Evolutionary conservation across 2,329 filamentous ascomycete species (phyloP).

Genomic region (Pleurostoma richardsiae): DNA sequence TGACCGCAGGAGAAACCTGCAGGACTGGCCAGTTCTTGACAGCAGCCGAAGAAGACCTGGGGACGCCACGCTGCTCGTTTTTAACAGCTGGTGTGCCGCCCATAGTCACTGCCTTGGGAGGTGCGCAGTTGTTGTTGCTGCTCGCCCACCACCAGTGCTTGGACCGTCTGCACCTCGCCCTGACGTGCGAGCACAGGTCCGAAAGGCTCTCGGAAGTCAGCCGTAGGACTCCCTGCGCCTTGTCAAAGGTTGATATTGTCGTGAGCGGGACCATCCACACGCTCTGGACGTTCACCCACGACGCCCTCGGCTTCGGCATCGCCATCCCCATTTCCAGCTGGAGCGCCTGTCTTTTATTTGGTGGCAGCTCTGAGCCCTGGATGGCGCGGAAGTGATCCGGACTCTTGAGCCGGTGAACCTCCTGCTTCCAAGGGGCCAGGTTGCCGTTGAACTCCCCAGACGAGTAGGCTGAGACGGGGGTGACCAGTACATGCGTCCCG

Average conservation of each 20-base stretch:
- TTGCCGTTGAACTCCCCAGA: constrained; percentile 14
- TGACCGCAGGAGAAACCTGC: too few species aligned
- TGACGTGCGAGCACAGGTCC: too few species aligned
- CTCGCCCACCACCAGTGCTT: too few species aligned
- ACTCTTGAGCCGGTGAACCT: constrained; percentile 13
- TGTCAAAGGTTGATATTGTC: constrained; percentile 12
- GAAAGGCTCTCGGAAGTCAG: constrained; percentile 1
- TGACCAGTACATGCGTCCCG: constrained; percentile 14
- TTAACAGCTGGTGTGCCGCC: too few species aligned
- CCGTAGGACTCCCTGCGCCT: constrained; percentile 4
- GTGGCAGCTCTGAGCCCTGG: constrained; percentile 15
- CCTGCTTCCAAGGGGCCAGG: constrained; percentile 23
- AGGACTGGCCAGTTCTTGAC: too few species aligned
- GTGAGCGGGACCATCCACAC: constrained; percentile 11
- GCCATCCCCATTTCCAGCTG: constrained; percentile 13
- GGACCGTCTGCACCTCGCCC: too few species aligned
- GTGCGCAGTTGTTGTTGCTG: too few species aligned
- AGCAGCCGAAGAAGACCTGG: too few species aligned
- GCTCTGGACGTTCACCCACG: constrained; percentile 12
- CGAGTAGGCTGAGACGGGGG: constrained; percentile 25
- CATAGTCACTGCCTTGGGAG: too few species aligned
- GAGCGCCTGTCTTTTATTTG: constrained; percentile 5
- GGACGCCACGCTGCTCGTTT: too few species aligned
- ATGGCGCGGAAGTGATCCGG: constrained; percentile 23
- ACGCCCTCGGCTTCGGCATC: constrained; percentile 14